Percentiles rank a stretch among this genome's conserved stretches.
Evolutionary conservation across 768 basidiomycete genomes (phyloP).

Genomic region (Suillus cothurnatus): DNA sequence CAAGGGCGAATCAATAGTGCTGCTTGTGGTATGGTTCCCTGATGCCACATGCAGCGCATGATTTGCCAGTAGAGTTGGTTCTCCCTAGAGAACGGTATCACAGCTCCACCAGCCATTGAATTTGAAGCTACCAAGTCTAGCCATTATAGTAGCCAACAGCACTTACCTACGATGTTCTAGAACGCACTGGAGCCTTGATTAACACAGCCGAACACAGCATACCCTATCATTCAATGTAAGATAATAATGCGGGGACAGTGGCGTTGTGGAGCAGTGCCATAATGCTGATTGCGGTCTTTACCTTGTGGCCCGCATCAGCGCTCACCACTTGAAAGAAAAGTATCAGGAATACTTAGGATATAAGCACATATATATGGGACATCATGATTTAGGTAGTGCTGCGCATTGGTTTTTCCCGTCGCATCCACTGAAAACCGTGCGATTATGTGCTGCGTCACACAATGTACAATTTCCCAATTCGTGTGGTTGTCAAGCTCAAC

Average conservation of each 20-base stretch:
- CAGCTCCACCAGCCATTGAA: not conserved
- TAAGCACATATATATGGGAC: too few relatives aligned
- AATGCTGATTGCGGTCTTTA: slow-evolving; percentile 6
- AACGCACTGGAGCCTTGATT: slow-evolving; percentile 1
- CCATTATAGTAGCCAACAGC: slow-evolving; percentile 5
- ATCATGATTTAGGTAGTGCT: too few relatives aligned
- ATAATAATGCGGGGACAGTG: slow-evolving; percentile 23
- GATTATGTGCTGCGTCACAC: not conserved
- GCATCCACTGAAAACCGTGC: not conserved
- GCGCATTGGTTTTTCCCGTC: not conserved
- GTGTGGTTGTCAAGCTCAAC: not conserved
- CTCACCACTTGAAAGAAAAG: not conserved
- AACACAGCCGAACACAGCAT: not conserved
- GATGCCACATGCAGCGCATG: not conserved
- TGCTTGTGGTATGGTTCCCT: not conserved
- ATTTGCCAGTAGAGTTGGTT: not conserved
- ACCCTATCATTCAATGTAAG: not conserved
- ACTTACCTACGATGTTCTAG: slow-evolving; percentile 7
- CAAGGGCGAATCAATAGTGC: not conserved
- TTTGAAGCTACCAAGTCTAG: not conserved
- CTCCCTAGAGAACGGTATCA: slow-evolving; percentile 1
- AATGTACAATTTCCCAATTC: not conserved
- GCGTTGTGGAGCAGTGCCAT: slow-evolving; percentile 21
- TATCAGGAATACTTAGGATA: not conserved
- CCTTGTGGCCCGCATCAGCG: not conserved